Conservation (phyloP, 2,329 filamentous ascomycete genomes). For the Aspergillus sp. region DNA sequence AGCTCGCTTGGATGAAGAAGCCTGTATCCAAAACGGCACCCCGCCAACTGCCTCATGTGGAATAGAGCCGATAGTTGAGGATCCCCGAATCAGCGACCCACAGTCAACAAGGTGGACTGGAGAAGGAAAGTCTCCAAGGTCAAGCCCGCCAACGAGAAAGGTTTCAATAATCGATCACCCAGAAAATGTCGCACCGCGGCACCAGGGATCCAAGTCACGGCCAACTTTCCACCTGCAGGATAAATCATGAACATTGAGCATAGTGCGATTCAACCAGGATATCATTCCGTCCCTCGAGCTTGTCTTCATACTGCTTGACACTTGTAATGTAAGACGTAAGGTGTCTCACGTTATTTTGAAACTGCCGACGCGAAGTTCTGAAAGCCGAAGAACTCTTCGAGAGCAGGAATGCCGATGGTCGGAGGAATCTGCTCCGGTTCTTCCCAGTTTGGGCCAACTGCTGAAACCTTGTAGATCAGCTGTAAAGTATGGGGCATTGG, state of each 20-base stretch:
- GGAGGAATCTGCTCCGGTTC: conserved; percentile 1
- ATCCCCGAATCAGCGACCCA: conserved; percentile 4
- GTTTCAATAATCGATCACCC: not conserved
- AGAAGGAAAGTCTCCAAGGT: not conserved
- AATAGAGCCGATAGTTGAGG: conserved; percentile 12
- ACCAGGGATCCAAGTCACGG: too few relatives aligned
- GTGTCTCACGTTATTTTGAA: too few relatives aligned
- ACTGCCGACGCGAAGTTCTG: too few relatives aligned
- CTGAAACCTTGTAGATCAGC: not conserved
- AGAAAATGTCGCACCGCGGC: not conserved
- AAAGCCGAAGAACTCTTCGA: not conserved
- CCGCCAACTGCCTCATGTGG: conserved; percentile 15
- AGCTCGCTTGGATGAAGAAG: conserved; percentile 1
- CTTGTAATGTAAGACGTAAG: too few relatives aligned
- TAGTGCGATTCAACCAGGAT: too few relatives aligned
- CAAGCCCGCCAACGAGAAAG: not conserved
- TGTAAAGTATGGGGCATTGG: not conserved
- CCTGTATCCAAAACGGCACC: not conserved
- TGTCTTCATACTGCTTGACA: too few relatives aligned
- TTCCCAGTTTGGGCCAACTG: not conserved
- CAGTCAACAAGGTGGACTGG: not conserved
- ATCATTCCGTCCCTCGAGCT: too few relatives aligned
- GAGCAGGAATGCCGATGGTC: not conserved
- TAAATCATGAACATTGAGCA: too few relatives aligned
- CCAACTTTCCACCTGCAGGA: too few relatives aligned